Base-by-base conservation (phyloP, 768 basidiomycete genomes). In the Hirschioporus abietinus region DNA sequence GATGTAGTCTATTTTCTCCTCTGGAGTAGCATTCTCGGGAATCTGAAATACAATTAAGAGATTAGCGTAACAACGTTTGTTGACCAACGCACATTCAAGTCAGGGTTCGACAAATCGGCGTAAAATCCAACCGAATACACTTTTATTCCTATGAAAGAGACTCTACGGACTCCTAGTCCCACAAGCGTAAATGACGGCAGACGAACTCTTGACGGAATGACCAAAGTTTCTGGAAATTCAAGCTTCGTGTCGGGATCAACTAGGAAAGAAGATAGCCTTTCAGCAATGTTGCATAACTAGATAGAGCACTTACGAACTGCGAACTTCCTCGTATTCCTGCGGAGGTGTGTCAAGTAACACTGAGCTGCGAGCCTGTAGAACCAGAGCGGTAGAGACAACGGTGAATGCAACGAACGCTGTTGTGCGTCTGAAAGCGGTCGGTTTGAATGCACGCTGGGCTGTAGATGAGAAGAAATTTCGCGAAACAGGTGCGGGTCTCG, bases 81-180 rank as follows among this genome's bases (percentile, higher is more conserved):
- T 60, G 26, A 7, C 18, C 9, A n/a, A 72, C 79, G 64, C 64
- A 90, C 89, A 64, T 83, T 82, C 66, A 92, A 80, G 58, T 80
- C 82, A 0, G 88, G 85, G 68, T 88, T 85, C n/a, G 79, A 72
- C 59, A 94, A 77, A 74, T 96, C 93, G 7, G 92, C 90, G 75
- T 96, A 97, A 77, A 97, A 94, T 1, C 86, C 95, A 35, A 93
- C 87, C 12, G 90, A 91, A 77, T 97, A 97, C 18, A 96, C 95
- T 73, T 92, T 88, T 69, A 97, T 85, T 7, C 88, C 83, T 52
- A 96, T 81, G 77, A 97, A 95, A 17, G 93, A 94, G 34, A 97
- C 94, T 0, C 89, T 92, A 63, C 95, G 82, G 52, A 95, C 93
- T 25, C 95, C 95, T 0, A 93, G 79, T 7, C 95, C 95, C 23